These are phyloP conservation scores for Arctium minus DNA, from an alignment of 129 eudicot genomes.

Conservation along the genomic window DNA sequence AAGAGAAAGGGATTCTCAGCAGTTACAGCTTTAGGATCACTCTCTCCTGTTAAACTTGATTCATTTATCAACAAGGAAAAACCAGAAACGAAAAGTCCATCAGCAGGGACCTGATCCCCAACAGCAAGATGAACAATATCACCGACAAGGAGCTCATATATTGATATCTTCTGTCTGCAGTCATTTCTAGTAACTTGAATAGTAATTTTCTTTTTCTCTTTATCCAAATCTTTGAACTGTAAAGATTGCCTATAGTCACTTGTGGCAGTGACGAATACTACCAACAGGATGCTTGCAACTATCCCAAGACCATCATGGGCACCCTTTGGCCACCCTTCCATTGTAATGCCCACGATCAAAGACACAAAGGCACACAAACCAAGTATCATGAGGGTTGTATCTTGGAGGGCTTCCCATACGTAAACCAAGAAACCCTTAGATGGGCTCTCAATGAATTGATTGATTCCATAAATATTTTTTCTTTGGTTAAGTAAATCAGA, in stretches of 20 bases:
- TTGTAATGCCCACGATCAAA: slow-evolving; percentile 69
- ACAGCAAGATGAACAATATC: slow-evolving; percentile 91
- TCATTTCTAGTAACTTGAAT: slow-evolving; percentile 87
- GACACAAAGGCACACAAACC: slow-evolving; percentile 81
- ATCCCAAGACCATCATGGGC: slow-evolving; percentile 98
- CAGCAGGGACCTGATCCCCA: slow-evolving; percentile 96
- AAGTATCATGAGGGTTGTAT: slow-evolving; percentile 88
- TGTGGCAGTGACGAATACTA: slow-evolving; percentile 90
- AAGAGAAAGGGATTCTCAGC: slow-evolving; percentile 63
- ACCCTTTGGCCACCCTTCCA: slow-evolving; percentile 96
- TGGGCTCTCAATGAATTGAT: slow-evolving; percentile 77
- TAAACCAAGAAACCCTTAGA: slow-evolving; percentile 76
- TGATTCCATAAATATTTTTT: slow-evolving; percentile 64
- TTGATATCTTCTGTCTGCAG: slow-evolving; percentile 82
- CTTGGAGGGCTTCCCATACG: slow-evolving; percentile 97
- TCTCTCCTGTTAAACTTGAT: slow-evolving; percentile 92
- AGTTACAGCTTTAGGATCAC: slow-evolving; percentile 65
- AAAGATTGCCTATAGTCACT: slow-evolving; percentile 90
- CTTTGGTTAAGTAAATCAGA: slow-evolving; percentile 50
- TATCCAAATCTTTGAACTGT: slow-evolving; percentile 91
- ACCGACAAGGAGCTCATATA: slow-evolving; percentile 78
- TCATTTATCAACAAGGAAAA: slow-evolving; percentile 72
- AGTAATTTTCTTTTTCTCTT: slow-evolving; percentile 82
- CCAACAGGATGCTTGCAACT: slow-evolving; percentile 85
- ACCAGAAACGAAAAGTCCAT: slow-evolving; percentile 85